These are phyloP conservation scores for Tricholoma terreum DNA, from an alignment of 768 basidiomycete species.

Conservation along the genomic window DNA sequence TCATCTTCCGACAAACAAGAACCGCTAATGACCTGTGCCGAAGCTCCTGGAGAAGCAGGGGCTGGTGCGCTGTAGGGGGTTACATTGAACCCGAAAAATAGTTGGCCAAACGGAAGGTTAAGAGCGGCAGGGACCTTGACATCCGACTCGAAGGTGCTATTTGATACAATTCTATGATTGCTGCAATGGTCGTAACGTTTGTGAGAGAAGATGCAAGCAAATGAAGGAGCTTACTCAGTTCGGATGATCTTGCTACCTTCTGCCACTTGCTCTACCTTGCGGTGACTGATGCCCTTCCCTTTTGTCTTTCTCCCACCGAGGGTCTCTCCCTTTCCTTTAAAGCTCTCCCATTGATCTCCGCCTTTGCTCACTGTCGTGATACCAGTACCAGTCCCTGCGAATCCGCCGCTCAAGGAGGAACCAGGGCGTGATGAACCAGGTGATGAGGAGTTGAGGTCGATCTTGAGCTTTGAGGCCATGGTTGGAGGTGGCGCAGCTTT, in stretches of 20 bases:
- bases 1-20: background rate
- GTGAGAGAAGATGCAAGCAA: constrained; percentile 4
- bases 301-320: constrained; percentile 89
- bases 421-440: constrained; percentile 83
- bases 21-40: constrained; percentile 25
- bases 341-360: constrained; percentile 89
- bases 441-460: constrained; percentile 83
- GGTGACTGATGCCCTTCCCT: constrained; percentile 87
- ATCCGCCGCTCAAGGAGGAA: constrained; percentile 69
- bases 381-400: constrained; percentile 50
- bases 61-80: constrained; percentile 60
- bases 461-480: constrained; percentile 96
- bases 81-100: constrained; percentile 95
- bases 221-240: constrained; percentile 67
- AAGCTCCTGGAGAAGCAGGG: constrained; percentile 22
- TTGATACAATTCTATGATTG: constrained; percentile 80
- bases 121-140: constrained; percentile 85
- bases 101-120: constrained; percentile 85
- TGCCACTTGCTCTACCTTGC: constrained; percentile 76
- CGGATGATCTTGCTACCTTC: constrained; percentile 85
- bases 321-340: constrained; percentile 94
- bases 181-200: constrained; percentile 38
- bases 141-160: constrained; percentile 68
- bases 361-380: constrained; percentile 60
- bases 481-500: constrained; percentile 79